These are phyloP conservation scores for Alopecurus myosuroides DNA, from an alignment of 176 grass and related monocot species.

Conservation along the genomic window DNA sequence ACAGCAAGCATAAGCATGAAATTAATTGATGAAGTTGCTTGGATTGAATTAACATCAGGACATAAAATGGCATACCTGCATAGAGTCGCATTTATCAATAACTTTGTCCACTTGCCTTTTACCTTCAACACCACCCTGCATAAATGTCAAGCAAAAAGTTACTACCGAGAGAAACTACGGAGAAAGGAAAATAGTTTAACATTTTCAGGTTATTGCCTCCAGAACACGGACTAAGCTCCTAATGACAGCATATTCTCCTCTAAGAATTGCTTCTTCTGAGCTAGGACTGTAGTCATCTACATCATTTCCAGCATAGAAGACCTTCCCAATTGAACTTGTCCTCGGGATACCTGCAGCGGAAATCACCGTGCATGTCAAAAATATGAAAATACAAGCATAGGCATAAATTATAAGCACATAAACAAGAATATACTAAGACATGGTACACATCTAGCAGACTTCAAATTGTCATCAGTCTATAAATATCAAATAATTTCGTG, in stretches of 20 bases:
- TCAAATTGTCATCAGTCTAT: conserved; percentile 24
- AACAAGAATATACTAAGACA: conserved; percentile 15
- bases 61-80: conserved; percentile 74
- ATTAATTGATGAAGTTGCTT: conserved; percentile 3
- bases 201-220: conserved; percentile 52
- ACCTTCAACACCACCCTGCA: conserved; percentile 87
- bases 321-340: conserved; percentile 82
- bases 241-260: conserved; percentile 92
- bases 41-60: conserved; percentile 10
- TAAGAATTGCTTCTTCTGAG: conserved; percentile 86
- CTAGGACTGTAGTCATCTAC: conserved; percentile 68
- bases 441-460: not conserved
- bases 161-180: not conserved
- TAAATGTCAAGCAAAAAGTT: conserved; percentile 19
- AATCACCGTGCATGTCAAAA: not conserved
- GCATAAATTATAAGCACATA: conserved; percentile 10
- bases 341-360: conserved; percentile 70
- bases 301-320: conserved; percentile 77
- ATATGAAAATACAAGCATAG: conserved; percentile 21
- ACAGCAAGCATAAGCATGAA: conserved; percentile 22
- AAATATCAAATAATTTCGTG: conserved; percentile 11
- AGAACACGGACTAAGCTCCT: conserved; percentile 97
- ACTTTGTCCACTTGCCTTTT: conserved; percentile 99
- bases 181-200: conserved; percentile 19
- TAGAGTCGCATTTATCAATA: conserved; percentile 94